These are phyloP conservation scores for Jaltomata sinuosa DNA, from an alignment of 257 asterid species.

Conservation along the genomic window DNA sequence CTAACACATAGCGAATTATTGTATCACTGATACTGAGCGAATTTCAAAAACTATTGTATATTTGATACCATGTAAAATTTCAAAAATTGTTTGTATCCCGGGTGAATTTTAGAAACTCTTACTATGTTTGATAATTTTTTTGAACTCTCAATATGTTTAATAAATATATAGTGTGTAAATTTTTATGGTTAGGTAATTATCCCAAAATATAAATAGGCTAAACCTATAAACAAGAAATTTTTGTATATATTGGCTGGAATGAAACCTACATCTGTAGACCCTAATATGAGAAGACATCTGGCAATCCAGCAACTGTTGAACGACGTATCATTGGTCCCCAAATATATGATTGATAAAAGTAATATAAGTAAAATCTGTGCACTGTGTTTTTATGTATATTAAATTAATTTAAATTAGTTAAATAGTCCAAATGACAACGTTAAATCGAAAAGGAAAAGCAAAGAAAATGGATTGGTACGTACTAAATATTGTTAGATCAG, in stretches of 20 bases:
- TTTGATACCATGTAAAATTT: too few species aligned
- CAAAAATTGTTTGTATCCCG: too few species aligned
- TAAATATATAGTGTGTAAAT: too few species aligned
- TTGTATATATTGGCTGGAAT: constrained; percentile 18
- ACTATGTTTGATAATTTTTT: neutral
- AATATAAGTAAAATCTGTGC: neutral
- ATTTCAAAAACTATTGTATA: neutral
- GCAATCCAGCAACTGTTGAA: neutral
- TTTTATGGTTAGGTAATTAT: neutral
- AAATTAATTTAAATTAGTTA: neutral
- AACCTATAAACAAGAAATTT: neutral
- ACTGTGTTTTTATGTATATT: neutral
- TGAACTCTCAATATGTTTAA: too few species aligned
- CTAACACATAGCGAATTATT: too few species aligned
- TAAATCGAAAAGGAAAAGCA: neutral
- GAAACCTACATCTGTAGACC: constrained; percentile 10
- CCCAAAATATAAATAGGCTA: neutral
- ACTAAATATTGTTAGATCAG: neutral
- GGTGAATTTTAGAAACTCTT: neutral
- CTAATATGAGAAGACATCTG: neutral
- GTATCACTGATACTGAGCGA: neutral
- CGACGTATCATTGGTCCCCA: neutral
- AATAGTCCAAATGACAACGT: neutral
- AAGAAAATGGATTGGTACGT: neutral
- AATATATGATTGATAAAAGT: neutral